Evolutionary conservation across 192 early-diverging fungal species (phyloP).

Genomic region (Globomyces pollinis-pini): DNA sequence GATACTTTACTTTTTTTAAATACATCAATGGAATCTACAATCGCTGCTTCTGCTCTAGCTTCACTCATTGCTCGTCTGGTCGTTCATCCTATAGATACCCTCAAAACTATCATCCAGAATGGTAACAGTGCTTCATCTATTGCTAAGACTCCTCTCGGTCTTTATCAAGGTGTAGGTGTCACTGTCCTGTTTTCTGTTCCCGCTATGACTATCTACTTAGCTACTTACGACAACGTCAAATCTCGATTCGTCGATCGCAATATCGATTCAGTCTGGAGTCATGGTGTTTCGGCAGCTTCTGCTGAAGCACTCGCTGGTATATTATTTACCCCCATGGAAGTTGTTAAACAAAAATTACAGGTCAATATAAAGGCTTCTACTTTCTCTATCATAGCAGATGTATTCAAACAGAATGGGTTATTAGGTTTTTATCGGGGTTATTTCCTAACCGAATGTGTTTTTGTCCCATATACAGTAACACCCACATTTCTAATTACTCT

Average conservation of each 20-base stretch:
- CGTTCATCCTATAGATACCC: conserved; percentile 72
- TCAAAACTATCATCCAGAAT: conserved; percentile 64
- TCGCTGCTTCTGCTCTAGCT: not conserved
- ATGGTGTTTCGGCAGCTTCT: conserved; percentile 44
- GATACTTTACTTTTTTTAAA: not conserved
- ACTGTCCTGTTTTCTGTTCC: conserved; percentile 65
- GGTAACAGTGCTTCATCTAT: conserved; percentile 15
- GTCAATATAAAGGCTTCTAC: conserved; percentile 21
- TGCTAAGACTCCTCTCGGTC: conserved; percentile 1
- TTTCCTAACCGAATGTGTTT: conserved; percentile 62
- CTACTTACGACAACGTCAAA: conserved; percentile 62
- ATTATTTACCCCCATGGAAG: conserved; percentile 83
- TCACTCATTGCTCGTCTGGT: conserved; percentile 38
- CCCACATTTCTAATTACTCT: not conserved
- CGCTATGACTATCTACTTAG: conserved; percentile 61
- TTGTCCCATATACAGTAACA: conserved; percentile 63
- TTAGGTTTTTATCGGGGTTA: conserved; percentile 68
- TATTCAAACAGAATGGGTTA: conserved; percentile 51
- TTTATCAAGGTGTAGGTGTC: conserved; percentile 64
- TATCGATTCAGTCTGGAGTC: conserved; percentile 39
- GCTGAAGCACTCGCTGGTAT: conserved; percentile 63
- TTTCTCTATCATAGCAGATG: conserved; percentile 28
- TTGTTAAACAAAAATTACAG: conserved; percentile 69
- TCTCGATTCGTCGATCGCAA: not conserved
- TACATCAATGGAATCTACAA: not conserved